Evolutionary conservation across 192 early-diverging fungal species (phyloP).

Genomic region (Paraglomus brasilianum): DNA sequence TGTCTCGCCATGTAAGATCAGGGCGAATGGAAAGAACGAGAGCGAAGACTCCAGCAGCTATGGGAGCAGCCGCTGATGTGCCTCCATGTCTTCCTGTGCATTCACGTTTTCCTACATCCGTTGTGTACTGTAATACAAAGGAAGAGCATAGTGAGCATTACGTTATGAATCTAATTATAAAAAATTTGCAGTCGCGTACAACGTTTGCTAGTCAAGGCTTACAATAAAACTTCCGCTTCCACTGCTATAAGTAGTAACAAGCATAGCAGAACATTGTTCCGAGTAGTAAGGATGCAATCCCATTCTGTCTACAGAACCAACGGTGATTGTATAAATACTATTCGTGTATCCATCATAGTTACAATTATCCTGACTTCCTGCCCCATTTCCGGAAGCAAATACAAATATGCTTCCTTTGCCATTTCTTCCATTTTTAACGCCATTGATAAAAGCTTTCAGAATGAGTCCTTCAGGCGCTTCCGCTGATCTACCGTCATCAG

Average conservation of each 20-base stretch:
- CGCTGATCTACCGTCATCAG: constrained; percentile 81
- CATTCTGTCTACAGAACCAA: constrained; percentile 79
- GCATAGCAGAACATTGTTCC: constrained; percentile 84
- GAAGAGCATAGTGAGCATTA: background rate
- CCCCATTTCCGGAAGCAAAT: constrained; percentile 95
- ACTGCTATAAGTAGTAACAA: constrained; percentile 89
- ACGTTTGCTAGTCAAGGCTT: constrained; percentile 29
- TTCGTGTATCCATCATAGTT: constrained; percentile 98
- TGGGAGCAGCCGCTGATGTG: constrained; percentile 93
- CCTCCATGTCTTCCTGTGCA: constrained; percentile 87
- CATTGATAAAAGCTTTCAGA: constrained; percentile 82
- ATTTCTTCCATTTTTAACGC: constrained; percentile 77
- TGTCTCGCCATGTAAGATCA: constrained; percentile 94
- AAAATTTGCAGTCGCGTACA: background rate
- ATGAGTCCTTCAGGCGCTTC: constrained; percentile 83
- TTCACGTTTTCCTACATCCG: constrained; percentile 70
- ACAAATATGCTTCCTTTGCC: constrained; percentile 89
- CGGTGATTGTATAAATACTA: constrained; percentile 91
- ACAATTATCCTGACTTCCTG: constrained; percentile 76
- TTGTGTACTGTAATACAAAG: constrained; percentile 66
- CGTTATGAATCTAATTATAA: background rate
- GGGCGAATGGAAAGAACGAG: constrained; percentile 82
- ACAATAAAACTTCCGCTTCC: constrained; percentile 77
- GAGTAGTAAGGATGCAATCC: constrained; percentile 82
- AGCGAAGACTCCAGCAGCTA: constrained; percentile 88